phyloP scores from a whole-genome alignment of 1,284 basidiomycete genomes.

The Anthracocystis panici-leucophaei region DNA sequence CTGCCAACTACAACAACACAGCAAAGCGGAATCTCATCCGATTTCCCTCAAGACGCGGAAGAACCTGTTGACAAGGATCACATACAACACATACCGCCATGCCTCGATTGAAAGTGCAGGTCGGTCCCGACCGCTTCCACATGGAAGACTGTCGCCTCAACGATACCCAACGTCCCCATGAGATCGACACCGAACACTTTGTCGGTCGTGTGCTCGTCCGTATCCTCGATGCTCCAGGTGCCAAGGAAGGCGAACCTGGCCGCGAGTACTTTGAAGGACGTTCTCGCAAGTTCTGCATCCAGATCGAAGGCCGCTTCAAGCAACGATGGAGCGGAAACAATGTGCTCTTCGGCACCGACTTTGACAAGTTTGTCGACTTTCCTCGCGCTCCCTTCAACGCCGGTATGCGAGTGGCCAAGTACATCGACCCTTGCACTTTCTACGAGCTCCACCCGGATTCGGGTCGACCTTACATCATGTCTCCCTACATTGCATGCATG shows the following conservation, averaged over 20 bases:
- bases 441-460: conserved; percentile 68
- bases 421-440: conserved; percentile 69
- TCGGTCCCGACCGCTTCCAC: conserved; percentile 70
- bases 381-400: conserved; percentile 69
- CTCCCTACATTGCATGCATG: conserved; percentile 70
- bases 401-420: conserved; percentile 70
- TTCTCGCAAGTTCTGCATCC: conserved; percentile 70
- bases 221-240: conserved; percentile 69
- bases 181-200: conserved; percentile 70
- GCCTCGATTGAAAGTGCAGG: conserved; percentile 67
- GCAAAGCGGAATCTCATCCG: not conserved
- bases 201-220: conserved; percentile 70
- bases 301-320: conserved; percentile 71
- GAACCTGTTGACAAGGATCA: not conserved
- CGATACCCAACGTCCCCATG: conserved; percentile 67
- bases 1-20: not conserved
- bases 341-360: conserved; percentile 65
- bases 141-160: conserved; percentile 69
- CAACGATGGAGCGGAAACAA: conserved; percentile 61
- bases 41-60: not conserved
- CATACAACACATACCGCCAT: conserved; percentile 20
- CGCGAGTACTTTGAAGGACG: conserved; percentile 68
- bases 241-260: conserved; percentile 59
- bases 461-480: conserved; percentile 71
- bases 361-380: conserved; percentile 67